Percentiles rank a stretch among this genome's conserved stretches.
Conservation (phyloP, 768 basidiomycete genomes). For the Lactifluus hygrophoroides region DNA sequence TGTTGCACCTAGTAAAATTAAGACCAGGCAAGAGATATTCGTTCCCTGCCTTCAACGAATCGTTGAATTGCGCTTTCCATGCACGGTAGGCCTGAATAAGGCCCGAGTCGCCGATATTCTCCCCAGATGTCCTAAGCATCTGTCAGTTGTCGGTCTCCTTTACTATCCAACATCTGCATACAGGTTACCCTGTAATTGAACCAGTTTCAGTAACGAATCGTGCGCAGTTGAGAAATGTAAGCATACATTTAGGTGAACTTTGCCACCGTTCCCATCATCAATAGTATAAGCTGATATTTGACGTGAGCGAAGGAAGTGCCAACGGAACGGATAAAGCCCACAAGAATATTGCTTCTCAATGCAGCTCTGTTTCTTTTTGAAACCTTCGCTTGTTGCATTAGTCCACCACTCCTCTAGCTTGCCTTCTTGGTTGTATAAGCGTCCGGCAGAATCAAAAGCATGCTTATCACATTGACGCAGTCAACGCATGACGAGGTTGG, state of each 20-base stretch:
- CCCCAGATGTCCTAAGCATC: slow-evolving; percentile 65
- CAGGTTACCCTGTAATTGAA: slow-evolving; percentile 56
- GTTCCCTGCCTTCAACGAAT: slow-evolving; percentile 46
- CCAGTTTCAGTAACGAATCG: slow-evolving; percentile 2
- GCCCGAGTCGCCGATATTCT: slow-evolving; percentile 85
- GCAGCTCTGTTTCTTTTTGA: slow-evolving; percentile 76
- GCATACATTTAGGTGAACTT: slow-evolving; percentile 76
- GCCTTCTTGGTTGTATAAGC: slow-evolving; percentile 85
- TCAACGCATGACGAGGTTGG: not conserved
- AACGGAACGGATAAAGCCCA: slow-evolving; percentile 25
- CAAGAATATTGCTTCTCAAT: slow-evolving; percentile 89
- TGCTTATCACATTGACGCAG: slow-evolving; percentile 39
- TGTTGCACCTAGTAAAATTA: slow-evolving; percentile 53
- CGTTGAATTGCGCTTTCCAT: slow-evolving; percentile 72
- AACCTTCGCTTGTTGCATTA: slow-evolving; percentile 74
- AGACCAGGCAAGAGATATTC: slow-evolving; percentile 81
- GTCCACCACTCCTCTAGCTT: slow-evolving; percentile 92
- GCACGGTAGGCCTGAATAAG: slow-evolving; percentile 84
- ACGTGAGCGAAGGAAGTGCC: not conserved
- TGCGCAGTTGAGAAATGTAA: slow-evolving; percentile 12
- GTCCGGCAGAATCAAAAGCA: slow-evolving; percentile 84
- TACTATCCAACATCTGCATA: slow-evolving; percentile 29
- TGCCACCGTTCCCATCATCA: slow-evolving; percentile 76
- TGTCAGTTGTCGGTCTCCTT: not conserved
- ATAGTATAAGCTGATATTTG: slow-evolving; percentile 58